Evolutionary conservation across 352 stramenopile genomes (phyloP).

Genomic region (Peronospora destructor): DNA sequence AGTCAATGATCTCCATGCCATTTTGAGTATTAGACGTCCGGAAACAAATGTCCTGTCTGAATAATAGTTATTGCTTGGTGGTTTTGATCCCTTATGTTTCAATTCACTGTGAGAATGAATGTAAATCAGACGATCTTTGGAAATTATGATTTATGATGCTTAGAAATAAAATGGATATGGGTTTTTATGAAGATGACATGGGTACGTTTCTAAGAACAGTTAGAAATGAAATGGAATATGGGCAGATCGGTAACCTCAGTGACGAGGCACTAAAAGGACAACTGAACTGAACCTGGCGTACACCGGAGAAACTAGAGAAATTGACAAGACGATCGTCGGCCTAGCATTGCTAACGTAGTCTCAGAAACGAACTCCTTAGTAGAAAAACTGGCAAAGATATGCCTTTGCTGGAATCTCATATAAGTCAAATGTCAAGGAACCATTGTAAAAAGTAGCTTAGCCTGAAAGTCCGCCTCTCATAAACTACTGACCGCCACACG

Average conservation of each 20-base stretch:
- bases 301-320: background rate
- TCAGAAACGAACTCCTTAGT: background rate
- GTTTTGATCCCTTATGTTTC: background rate
- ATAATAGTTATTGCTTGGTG: background rate
- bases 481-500: background rate
- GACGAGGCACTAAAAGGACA: background rate
- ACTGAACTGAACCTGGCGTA: background rate
- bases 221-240: background rate
- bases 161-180: background rate
- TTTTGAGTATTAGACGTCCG: background rate
- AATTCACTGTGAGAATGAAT: background rate
- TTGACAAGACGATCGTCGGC: background rate
- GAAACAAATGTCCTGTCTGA: background rate
- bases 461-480: background rate
- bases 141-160: background rate
- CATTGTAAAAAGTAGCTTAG: background rate
- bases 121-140: background rate
- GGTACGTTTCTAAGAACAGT: no score
- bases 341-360: background rate
- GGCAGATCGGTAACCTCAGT: background rate
- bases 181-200: background rate
- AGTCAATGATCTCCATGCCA: slow-evolving; percentile 3
- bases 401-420: no score
- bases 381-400: no score
- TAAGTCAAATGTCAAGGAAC: no score